A percentile compares a stretch with the other conserved stretches of the same genome.
These are phyloP conservation scores for Yarrowia sp. DNA, from an alignment of 805 yeast species.

Conservation along the genomic window DNA sequence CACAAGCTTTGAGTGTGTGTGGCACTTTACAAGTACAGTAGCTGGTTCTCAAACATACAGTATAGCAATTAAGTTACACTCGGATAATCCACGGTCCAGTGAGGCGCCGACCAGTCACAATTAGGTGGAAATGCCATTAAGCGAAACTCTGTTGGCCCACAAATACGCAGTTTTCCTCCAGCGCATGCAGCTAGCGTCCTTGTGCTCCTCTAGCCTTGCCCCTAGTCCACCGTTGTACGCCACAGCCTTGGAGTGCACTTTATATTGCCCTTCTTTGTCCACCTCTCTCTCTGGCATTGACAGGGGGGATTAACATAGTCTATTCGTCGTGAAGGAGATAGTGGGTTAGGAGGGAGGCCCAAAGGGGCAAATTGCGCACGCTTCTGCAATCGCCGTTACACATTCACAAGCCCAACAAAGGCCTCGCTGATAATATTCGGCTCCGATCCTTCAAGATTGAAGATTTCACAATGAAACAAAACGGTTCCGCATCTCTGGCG, in stretches of 20 bases:
- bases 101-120: not conserved
- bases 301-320: conserved; percentile 18
- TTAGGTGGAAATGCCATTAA: not conserved
- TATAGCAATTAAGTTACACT: conserved; percentile 15
- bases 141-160: conserved; percentile 7
- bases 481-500: conserved; percentile 29
- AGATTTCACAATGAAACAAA: conserved; percentile 15
- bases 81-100: not conserved
- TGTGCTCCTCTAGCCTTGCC: not conserved
- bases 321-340: not conserved
- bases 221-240: too few species aligned
- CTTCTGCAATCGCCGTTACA: conserved; percentile 1
- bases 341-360: not conserved
- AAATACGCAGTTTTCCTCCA: not conserved
- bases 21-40: too few species aligned
- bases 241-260: not conserved
- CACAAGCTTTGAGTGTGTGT: not conserved
- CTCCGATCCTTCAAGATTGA: not conserved
- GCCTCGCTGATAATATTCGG: not conserved
- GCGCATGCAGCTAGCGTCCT: not conserved
- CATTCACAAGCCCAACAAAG: conserved; percentile 4
- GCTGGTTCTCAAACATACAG: not conserved
- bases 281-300: not conserved
- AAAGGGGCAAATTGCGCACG: not conserved
- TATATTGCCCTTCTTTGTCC: not conserved